Evolutionary conservation across 495 filamentous ascomycete genomes (phyloP), one percentile per base, ranked within the genome.

Genomic region (Podospora comata): DNA sequence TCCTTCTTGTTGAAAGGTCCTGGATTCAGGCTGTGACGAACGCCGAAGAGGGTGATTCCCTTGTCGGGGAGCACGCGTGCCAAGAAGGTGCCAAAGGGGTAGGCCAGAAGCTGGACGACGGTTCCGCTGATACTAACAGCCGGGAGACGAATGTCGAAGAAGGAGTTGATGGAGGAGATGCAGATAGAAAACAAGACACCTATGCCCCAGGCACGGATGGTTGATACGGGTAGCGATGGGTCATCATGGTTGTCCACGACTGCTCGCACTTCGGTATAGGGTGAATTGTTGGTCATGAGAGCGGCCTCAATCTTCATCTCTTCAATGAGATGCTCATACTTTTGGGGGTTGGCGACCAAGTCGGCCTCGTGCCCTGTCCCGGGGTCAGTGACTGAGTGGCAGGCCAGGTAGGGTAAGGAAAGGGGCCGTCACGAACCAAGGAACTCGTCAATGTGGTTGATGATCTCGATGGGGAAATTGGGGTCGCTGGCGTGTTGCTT

Each of bases 1-100:
- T 85, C 83, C 67, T 85, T 85, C 53, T 79, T 77, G 69, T 80
- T 83, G 75, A 84, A 85, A 32, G 77, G 81, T 20, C 82, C 83
- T 0, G 83, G 82, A 69, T 85, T 85, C 4, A 82, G 70, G 65
- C 74, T 78, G 56, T 79, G 75, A 26, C 77, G 71, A 4, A 71
- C 71, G 5, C 80, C 80, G 56, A 75, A 77, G 30, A 80, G 27
- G 23, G 78, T 81, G 67, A 82, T 72, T 66, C 77, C 77, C 7
- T 63, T 65, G 60, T 82, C 77, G 0, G 80, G 80, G 19, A 82
- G 75, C 11, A 70, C 58, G 18, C 69, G 73, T 19, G 75, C 79
- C 30, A 71, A 60, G 27, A 76, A 71, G 48, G 75, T 79, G 56
- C 80, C 80, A 0, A 79, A 30, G 15, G 80, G 80, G 61, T 77